Evolutionary conservation across 345 rosid genomes (phyloP), one percentile per base, ranked within the genome.

Genomic region (Rhizophora apiculata): DNA sequence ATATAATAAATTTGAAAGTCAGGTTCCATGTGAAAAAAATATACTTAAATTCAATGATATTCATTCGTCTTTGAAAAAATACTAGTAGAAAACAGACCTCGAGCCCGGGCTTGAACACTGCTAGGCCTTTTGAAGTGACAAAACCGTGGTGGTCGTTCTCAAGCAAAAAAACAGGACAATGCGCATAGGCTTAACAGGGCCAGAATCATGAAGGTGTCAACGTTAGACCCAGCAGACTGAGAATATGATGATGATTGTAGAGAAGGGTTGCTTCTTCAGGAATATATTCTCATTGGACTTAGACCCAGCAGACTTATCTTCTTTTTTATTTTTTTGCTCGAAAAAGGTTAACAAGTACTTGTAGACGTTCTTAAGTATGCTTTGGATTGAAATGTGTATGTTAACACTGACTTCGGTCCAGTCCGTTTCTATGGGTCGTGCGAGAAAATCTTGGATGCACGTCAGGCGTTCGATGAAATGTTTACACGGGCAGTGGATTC

Each of bases 341-440:
- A 76, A 7, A 88, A 81, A 11, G 93, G 97, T 56, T 83, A 83
- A 62, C 90, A 88, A 78, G 79, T 85, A 16, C 96, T 91, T 36
- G 92, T 62, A 0, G 89, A 89, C 60, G 76, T 80, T 69, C 36
- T 82, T 13, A 91, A 88, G 79, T 80, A 66, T 66, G 95, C 93
- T 32, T 75, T 91, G 78, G 87, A 73, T 70, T 72, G 70, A 27
- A 89, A 91, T 81, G 85, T 87, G 11, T 91, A 89, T 73, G 82
- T 88, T 32, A 76, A 74, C 58, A 91, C 85, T 58, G 85, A 83
- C 70, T 69, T 94, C 5, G 32, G 32, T 31, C 32, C 32, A 86
- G 73, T 89, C 11, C 77, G 82, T 72, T 79, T 89, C 1, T 91
- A 91, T 65, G 90, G 98, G 49, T 73, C 86, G 11, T 87, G 95